Evolutionary conservation across 257 asterid species (phyloP).

Genomic region (Rauvolfia tetraphylla): DNA sequence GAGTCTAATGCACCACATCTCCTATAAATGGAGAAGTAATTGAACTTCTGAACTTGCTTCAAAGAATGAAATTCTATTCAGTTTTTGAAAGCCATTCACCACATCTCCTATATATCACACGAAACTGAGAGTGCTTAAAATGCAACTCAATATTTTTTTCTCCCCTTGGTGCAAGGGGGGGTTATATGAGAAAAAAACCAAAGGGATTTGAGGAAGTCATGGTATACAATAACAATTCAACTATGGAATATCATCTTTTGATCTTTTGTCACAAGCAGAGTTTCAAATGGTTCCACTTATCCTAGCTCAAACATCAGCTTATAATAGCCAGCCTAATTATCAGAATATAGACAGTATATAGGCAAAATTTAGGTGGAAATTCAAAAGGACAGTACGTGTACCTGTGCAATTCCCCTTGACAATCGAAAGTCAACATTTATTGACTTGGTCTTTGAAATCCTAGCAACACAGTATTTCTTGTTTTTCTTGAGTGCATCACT

Average conservation of each 20-base stretch:
- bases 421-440: conserved; percentile 91
- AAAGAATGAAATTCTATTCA: not conserved
- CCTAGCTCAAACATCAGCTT: not conserved
- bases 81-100: not conserved
- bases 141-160: no score
- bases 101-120: not conserved
- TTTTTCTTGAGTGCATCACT: conserved; percentile 53
- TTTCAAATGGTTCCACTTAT: not conserved
- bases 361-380: not conserved
- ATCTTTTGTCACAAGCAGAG: not conserved
- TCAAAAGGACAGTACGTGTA: conserved; percentile 8
- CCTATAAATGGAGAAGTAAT: not conserved
- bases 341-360: not conserved
- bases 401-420: conserved; percentile 98
- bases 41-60: not conserved
- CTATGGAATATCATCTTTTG: not conserved
- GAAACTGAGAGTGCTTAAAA: no score
- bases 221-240: not conserved
- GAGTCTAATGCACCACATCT: not conserved
- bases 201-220: not conserved
- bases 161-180: no score
- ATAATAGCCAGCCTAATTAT: not conserved
- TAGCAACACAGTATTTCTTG: conserved; percentile 65
- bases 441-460: conserved; percentile 74
- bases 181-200: no score